Evolutionary conservation across 177 flowering plant genomes (phyloP).

Genomic region (Vitis hybrid): DNA sequence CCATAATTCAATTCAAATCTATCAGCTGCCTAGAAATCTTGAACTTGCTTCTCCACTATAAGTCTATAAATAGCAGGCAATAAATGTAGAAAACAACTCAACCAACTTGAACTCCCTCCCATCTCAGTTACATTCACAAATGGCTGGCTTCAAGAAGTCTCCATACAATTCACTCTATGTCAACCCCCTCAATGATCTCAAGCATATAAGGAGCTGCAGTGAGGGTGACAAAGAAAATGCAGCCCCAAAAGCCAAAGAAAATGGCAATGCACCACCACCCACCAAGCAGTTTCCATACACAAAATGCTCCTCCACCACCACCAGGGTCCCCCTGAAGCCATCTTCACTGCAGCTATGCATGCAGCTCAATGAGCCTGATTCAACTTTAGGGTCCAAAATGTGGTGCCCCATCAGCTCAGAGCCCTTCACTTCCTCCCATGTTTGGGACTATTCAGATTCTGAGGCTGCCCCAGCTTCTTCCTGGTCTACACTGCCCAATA

Average conservation of each 20-base stretch:
- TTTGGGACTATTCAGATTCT: conserved; percentile 90
- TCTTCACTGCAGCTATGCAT: conserved; percentile 80
- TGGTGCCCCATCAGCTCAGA: conserved; percentile 48
- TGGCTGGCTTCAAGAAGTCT: conserved; percentile 38
- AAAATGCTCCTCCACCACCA: conserved; percentile 32
- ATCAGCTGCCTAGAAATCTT: no score
- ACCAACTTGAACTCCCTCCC: no score
- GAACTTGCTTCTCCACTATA: no score
- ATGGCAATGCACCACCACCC: conserved; percentile 7
- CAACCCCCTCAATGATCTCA: conserved; percentile 54
- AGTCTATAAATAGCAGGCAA: no score
- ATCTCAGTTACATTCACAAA: not conserved
- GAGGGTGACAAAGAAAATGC: conserved; percentile 35
- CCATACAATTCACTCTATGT: conserved; percentile 48
- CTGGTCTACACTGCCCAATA: conserved; percentile 88
- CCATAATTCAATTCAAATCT: no score
- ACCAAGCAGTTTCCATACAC: conserved; percentile 17
- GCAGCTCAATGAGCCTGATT: conserved; percentile 57
- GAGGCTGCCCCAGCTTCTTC: conserved; percentile 97
- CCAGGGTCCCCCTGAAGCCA: conserved; percentile 45
- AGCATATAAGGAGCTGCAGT: conserved; percentile 49
- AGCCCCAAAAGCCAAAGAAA: conserved; percentile 12
- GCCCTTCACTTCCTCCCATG: conserved; percentile 37
- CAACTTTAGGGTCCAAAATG: conserved; percentile 40
- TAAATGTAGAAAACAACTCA: no score